Conservation (phyloP, 495 filamentous ascomycete genomes). For the Penicillium malachiteum region DNA sequence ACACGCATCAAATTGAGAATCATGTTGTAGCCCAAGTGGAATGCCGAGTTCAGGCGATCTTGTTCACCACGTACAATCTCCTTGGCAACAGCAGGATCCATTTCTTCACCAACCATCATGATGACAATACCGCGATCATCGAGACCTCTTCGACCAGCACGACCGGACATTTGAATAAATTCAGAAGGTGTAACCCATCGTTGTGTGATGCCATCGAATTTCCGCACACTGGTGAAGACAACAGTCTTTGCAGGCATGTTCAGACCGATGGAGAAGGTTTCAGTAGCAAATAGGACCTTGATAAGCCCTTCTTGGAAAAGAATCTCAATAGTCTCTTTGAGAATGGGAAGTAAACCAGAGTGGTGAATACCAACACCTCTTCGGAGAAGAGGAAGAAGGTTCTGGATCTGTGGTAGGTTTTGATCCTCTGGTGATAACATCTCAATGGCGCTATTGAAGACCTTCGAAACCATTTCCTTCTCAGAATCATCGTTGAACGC, state of each 20-base stretch:
- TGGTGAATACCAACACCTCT: slow-evolving; percentile 97
- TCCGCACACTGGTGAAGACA: slow-evolving; percentile 93
- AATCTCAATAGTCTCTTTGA: slow-evolving; percentile 99
- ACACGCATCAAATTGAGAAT: slow-evolving; percentile 93
- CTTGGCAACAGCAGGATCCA: slow-evolving; percentile 91
- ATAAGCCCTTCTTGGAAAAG: slow-evolving; percentile 97
- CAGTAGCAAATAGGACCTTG: slow-evolving; percentile 95
- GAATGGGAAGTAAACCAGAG: slow-evolving; percentile 88
- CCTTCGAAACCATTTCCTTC: slow-evolving; percentile 89
- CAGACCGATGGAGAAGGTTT: slow-evolving; percentile 96
- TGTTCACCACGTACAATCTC: slow-evolving; percentile 95
- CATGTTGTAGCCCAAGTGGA: slow-evolving; percentile 99
- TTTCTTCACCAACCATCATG: slow-evolving; percentile 97
- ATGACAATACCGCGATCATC: slow-evolving; percentile 99
- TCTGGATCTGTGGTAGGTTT: slow-evolving; percentile 79
- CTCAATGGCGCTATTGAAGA: slow-evolving; percentile 87
- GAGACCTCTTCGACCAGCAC: slow-evolving; percentile 92
- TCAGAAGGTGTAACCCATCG: slow-evolving; percentile 92
- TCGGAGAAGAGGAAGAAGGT: slow-evolving; percentile 84
- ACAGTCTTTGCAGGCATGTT: slow-evolving; percentile 99
- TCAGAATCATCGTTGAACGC: slow-evolving; percentile 98
- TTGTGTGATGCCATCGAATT: slow-evolving; percentile 81
- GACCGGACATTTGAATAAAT: slow-evolving; percentile 97
- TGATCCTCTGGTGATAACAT: slow-evolving; percentile 90
- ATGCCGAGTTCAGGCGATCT: slow-evolving; percentile 94